Evolutionary conservation across 169 alveolate genomes (phyloP).

Genomic region (Cryptosporidium sp.): DNA sequence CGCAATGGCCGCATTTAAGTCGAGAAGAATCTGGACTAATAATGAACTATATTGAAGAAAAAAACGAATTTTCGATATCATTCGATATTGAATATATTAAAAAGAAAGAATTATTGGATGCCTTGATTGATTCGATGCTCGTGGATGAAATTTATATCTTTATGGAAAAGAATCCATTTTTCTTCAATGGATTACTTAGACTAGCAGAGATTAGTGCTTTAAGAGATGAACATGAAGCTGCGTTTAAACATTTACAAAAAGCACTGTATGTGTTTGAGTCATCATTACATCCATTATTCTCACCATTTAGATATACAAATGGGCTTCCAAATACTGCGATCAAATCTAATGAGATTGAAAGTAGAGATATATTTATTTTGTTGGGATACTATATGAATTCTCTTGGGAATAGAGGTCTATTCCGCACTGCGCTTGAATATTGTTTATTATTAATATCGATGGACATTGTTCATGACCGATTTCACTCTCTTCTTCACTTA

Average conservation of each 20-base stretch:
- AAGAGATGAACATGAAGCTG: slow-evolving; percentile 49
- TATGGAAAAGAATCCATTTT: slow-evolving; percentile 69
- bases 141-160: slow-evolving; percentile 30
- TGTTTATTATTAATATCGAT: slow-evolving; percentile 42
- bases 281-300: slow-evolving; percentile 59
- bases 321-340: slow-evolving; percentile 22
- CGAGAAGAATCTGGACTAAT: slow-evolving; percentile 57
- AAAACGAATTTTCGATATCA: slow-evolving; percentile 43
- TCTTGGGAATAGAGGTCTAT: slow-evolving; percentile 67
- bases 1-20: slow-evolving; percentile 61
- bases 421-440: slow-evolving; percentile 65
- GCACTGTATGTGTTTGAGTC: slow-evolving; percentile 71
- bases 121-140: slow-evolving; percentile 22
- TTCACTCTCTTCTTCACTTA: slow-evolving; percentile 64
- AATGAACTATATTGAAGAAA: slow-evolving; percentile 65
- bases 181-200: slow-evolving; percentile 32
- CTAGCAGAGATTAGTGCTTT: slow-evolving; percentile 50
- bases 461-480: slow-evolving; percentile 61
- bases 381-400: slow-evolving; percentile 43
- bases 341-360: slow-evolving; percentile 42
- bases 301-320: slow-evolving; percentile 38
- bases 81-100: slow-evolving; percentile 57
- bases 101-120: slow-evolving; percentile 51
- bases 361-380: slow-evolving; percentile 47
- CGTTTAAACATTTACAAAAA: slow-evolving; percentile 44